phyloP scores from a whole-genome alignment of 257 asterid species.

The Scutellaria minor region DNA sequence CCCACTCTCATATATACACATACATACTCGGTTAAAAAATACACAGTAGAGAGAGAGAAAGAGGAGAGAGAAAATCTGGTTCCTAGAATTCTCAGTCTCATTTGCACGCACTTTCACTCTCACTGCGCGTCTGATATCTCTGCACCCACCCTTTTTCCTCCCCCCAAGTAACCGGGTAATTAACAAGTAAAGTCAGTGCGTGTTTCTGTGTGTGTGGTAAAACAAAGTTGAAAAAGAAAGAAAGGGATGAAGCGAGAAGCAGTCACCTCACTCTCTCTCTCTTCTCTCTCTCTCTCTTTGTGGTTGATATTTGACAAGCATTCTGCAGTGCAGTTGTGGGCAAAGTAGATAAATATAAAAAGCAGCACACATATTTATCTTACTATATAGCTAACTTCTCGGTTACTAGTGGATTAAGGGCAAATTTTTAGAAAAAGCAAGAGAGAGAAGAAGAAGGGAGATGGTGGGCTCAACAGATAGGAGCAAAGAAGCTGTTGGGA shows the following conservation, averaged over 20 bases:
- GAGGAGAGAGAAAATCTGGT: slow-evolving; percentile 29
- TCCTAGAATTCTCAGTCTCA: slow-evolving; percentile 30
- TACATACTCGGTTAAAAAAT: slow-evolving; percentile 1
- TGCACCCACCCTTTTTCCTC: slow-evolving; percentile 37
- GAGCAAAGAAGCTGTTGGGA: slow-evolving; percentile 99
- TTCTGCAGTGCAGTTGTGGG: slow-evolving; percentile 34
- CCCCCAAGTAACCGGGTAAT: slow-evolving; percentile 50
- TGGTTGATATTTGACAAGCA: slow-evolving; percentile 47
- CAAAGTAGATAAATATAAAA: slow-evolving; percentile 33
- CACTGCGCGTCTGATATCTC: slow-evolving; percentile 32
- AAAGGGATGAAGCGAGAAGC: slow-evolving; percentile 46
- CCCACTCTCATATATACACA: slow-evolving; percentile 47
- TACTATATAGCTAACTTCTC: slow-evolving; percentile 27
- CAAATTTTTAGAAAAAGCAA: slow-evolving; percentile 9
- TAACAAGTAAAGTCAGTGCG: slow-evolving; percentile 8
- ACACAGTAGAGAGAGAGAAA: not conserved
- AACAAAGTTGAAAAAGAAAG: slow-evolving; percentile 24
- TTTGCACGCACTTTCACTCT: slow-evolving; percentile 42
- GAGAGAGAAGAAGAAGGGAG: slow-evolving; percentile 35
- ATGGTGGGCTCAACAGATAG: slow-evolving; percentile 99
- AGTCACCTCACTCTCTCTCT: slow-evolving; percentile 34
- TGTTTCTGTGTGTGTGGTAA: slow-evolving; percentile 33
- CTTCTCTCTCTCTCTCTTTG: slow-evolving; percentile 31
- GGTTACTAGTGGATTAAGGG: slow-evolving; percentile 24
- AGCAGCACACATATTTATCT: slow-evolving; percentile 15